These are phyloP conservation scores for Ustilago hordei DNA, from an alignment of 1,284 basidiomycete species.

Conservation along the genomic window DNA sequence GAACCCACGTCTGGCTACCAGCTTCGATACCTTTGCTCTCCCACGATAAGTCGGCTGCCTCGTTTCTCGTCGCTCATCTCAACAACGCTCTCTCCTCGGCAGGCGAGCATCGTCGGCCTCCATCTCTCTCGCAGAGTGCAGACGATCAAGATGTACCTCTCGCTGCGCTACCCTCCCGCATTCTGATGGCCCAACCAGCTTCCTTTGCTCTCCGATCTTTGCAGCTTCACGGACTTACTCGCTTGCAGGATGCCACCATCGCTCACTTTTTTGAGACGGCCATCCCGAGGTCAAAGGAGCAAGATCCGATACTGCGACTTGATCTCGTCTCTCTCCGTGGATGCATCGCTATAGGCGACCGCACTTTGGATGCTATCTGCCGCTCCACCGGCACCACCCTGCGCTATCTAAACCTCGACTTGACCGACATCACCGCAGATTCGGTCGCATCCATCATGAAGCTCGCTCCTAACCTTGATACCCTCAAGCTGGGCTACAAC, in stretches of 20 bases:
- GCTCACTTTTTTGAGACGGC: slow-evolving; percentile 36
- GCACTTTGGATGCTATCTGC: slow-evolving; percentile 30
- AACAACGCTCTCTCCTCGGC: slow-evolving; percentile 14
- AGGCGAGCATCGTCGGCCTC: neutral
- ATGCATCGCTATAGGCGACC: slow-evolving; percentile 37
- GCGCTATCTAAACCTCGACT: slow-evolving; percentile 44
- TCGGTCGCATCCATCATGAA: slow-evolving; percentile 26
- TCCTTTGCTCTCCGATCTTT: slow-evolving; percentile 36
- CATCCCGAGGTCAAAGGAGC: neutral
- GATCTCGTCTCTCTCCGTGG: slow-evolving; percentile 35
- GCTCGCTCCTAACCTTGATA: slow-evolving; percentile 13
- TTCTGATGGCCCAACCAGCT: slow-evolving; percentile 9
- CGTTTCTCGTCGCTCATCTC: slow-evolving; percentile 31
- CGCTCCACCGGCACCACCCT: slow-evolving; percentile 28
- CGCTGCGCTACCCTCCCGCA: slow-evolving; percentile 15
- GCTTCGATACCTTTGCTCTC: slow-evolving; percentile 42
- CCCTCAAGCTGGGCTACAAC: slow-evolving; percentile 43
- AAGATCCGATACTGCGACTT: slow-evolving; percentile 18
- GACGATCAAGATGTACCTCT: slow-evolving; percentile 14
- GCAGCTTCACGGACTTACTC: slow-evolving; percentile 44
- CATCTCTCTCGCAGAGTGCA: slow-evolving; percentile 4
- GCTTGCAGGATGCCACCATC: slow-evolving; percentile 29
- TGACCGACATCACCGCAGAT: slow-evolving; percentile 38
- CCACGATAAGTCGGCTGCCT: slow-evolving; percentile 32
- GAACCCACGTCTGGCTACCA: slow-evolving; percentile 38